phyloP scores from a whole-genome alignment of 352 stramenopile genomes.

The Phytophthora multivora region DNA sequence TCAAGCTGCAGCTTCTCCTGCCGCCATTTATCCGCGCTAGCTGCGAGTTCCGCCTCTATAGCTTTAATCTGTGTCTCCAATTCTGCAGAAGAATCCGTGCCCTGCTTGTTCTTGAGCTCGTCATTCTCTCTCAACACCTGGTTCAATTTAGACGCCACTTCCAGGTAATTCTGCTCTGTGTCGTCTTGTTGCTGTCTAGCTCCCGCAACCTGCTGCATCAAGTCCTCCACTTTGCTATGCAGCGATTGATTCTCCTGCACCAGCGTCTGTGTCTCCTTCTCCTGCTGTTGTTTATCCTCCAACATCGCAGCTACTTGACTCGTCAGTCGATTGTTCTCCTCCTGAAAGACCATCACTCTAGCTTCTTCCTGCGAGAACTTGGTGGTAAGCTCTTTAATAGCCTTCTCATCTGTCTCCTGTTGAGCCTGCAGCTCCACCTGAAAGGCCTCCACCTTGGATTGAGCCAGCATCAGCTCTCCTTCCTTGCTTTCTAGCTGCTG shows the following conservation, averaged over 20 bases:
- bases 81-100: neutral
- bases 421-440: constrained; percentile 52
- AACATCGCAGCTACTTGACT: constrained; percentile 49
- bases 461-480: constrained; percentile 47
- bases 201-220: constrained; percentile 46
- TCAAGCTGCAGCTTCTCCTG: constrained; percentile 25
- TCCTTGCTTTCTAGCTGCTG: constrained; percentile 56
- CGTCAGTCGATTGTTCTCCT: constrained; percentile 60
- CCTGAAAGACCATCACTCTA: constrained; percentile 50
- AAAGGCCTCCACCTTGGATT: constrained; percentile 59
- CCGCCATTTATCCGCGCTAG: constrained; percentile 19
- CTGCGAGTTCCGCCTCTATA: constrained; percentile 13
- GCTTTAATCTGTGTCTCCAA: constrained; percentile 12
- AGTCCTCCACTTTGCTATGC: constrained; percentile 42
- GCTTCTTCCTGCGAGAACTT: constrained; percentile 51
- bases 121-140: constrained; percentile 50
- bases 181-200: constrained; percentile 67
- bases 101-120: constrained; percentile 22
- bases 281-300: constrained; percentile 58
- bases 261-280: constrained; percentile 40
- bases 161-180: constrained; percentile 56
- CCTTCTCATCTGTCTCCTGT: constrained; percentile 31
- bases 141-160: constrained; percentile 64
- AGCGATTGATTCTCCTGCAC: constrained; percentile 35
- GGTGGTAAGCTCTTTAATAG: constrained; percentile 35